These are phyloP conservation scores for Lipomyces oligophaga DNA, from an alignment of 805 yeast species.

Conservation along the genomic window DNA sequence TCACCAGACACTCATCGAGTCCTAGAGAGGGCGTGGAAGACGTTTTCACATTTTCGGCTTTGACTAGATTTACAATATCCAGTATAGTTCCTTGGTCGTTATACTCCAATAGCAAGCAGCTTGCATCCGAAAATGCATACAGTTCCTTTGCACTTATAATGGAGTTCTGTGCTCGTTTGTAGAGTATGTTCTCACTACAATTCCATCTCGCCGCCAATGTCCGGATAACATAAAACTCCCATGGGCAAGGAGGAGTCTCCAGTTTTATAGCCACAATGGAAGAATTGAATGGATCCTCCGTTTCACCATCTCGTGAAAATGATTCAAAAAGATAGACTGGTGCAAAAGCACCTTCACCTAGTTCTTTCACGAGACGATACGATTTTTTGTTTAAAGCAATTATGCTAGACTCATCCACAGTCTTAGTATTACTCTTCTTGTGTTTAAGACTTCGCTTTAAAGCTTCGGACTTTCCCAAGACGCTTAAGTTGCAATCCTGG, in stretches of 20 bases:
- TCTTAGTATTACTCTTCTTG: slow-evolving; percentile 1
- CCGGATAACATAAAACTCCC: slow-evolving; percentile 77
- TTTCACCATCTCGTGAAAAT: slow-evolving; percentile 4
- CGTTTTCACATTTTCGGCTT: slow-evolving; percentile 30
- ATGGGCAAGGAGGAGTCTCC: slow-evolving; percentile 61
- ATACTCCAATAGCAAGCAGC: slow-evolving; percentile 62
- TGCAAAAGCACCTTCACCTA: slow-evolving; percentile 83
- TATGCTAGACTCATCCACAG: slow-evolving; percentile 4
- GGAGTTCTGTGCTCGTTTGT: slow-evolving; percentile 36
- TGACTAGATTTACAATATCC: slow-evolving; percentile 57
- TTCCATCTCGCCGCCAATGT: slow-evolving; percentile 49
- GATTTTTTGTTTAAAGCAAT: slow-evolving; percentile 37
- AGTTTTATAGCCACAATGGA: slow-evolving; percentile 61
- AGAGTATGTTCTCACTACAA: slow-evolving; percentile 13
- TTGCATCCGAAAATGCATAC: slow-evolving; percentile 60
- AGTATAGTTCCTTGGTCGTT: slow-evolving; percentile 67
- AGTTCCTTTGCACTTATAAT: slow-evolving; percentile 52
- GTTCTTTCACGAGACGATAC: slow-evolving; percentile 47
- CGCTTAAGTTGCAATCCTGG: slow-evolving; percentile 34
- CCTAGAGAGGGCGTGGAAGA: slow-evolving; percentile 26
- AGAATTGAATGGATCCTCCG: background rate
- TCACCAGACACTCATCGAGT: slow-evolving; percentile 57
- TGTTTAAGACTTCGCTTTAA: slow-evolving; percentile 6
- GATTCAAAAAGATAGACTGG: slow-evolving; percentile 68
- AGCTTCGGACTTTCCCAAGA: slow-evolving; percentile 26